A percentile compares a stretch with the other conserved stretches of the same genome.
These are phyloP conservation scores for Colletotrichum graminicola DNA, from an alignment of 2,329 filamentous ascomycete genomes.

Conservation along the genomic window DNA sequence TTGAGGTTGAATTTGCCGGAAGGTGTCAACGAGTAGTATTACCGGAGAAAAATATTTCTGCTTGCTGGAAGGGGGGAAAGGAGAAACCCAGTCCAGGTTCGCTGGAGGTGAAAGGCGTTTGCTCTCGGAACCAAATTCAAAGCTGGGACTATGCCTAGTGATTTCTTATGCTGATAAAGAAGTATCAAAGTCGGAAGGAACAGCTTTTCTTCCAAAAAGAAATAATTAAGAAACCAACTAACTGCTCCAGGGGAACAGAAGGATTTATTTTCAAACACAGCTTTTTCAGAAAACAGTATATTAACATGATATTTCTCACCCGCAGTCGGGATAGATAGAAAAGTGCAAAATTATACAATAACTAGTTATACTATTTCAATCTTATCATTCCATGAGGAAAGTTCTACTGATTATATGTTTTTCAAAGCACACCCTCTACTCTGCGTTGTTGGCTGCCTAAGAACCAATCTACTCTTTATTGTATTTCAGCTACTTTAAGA, in stretches of 20 bases:
- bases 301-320: background rate
- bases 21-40: background rate
- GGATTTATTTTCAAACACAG: background rate
- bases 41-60: background rate
- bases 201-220: background rate
- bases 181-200: too few relatives aligned
- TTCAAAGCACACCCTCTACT: too few relatives aligned
- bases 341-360: background rate
- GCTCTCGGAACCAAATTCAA: background rate
- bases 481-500: background rate
- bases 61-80: background rate
- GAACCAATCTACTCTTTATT: too few relatives aligned
- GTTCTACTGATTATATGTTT: too few relatives aligned
- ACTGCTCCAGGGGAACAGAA: background rate
- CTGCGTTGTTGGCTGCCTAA: background rate
- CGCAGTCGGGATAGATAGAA: background rate
- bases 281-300: background rate
- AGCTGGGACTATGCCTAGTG: background rate
- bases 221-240: too few relatives aligned
- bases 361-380: background rate
- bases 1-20: background rate
- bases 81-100: accelerated
- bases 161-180: background rate
- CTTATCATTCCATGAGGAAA: too few relatives aligned
- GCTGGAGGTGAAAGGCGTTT: background rate